A percentile compares a stretch with the other conserved stretches of the same genome.
Conservation (phyloP, 148 eudicot genomes). For the Suaeda aralocaspica region DNA sequence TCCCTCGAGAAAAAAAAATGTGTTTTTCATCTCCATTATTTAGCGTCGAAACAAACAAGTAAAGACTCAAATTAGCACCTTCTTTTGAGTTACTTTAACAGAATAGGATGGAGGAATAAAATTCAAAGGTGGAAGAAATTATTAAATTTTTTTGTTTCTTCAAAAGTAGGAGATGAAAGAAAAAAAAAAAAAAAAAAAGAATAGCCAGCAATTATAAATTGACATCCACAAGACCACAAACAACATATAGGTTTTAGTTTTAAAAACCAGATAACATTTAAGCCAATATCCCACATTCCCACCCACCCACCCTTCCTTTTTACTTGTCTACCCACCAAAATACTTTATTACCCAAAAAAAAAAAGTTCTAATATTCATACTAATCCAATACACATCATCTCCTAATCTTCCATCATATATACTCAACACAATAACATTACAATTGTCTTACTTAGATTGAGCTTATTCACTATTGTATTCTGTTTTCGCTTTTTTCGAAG, state of each 20-base stretch:
- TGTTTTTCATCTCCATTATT: too few species aligned
- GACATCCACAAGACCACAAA: conserved; percentile 14
- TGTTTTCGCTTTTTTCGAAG: background rate
- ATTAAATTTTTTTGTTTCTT: background rate
- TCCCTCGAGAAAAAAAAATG: too few species aligned
- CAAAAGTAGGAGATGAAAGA: background rate
- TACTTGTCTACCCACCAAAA: conserved; percentile 11
- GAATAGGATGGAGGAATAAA: background rate
- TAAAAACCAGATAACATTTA: background rate
- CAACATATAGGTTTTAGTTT: conserved; percentile 2
- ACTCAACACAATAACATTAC: background rate
- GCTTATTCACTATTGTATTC: too few species aligned
- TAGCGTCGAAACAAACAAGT: too few species aligned
- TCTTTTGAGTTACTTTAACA: background rate
- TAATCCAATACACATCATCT: conserved; percentile 13
- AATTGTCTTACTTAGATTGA: background rate
- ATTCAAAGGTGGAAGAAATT: background rate
- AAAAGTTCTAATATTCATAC: conserved; percentile 10
- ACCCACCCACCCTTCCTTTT: conserved; percentile 14
- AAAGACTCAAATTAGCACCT: background rate
- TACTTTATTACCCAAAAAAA: conserved; percentile 10
- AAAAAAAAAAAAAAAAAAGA: conserved; percentile 6
- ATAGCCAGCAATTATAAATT: conserved; percentile 5
- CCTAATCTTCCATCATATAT: conserved; percentile 3
- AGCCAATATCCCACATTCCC: conserved; percentile 15